phyloP scores from a whole-genome alignment of 768 basidiomycete genomes.

The Lactarius akahatsu region DNA sequence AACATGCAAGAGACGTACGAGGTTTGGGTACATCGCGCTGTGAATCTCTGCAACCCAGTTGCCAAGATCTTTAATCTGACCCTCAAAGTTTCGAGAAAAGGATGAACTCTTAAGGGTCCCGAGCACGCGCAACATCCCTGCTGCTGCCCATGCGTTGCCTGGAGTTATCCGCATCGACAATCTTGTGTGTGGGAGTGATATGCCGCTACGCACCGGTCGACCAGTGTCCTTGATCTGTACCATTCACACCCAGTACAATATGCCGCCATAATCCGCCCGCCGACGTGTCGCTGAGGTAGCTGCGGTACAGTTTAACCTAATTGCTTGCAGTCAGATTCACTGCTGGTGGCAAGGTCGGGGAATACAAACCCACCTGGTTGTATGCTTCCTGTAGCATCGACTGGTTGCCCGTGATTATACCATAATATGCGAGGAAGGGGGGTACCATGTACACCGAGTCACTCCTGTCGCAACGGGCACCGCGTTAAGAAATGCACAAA shows the following conservation, averaged over 20 bases:
- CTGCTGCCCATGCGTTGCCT: slow-evolving; percentile 91
- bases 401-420: slow-evolving; percentile 55
- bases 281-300: slow-evolving; percentile 53
- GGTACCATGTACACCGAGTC: slow-evolving; percentile 87
- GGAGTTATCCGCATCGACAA: background rate
- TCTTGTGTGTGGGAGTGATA: background rate
- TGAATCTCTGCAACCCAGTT: slow-evolving; percentile 75
- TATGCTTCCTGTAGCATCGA: slow-evolving; percentile 63
- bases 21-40: slow-evolving; percentile 58
- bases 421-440: slow-evolving; percentile 86
- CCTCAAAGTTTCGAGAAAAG: slow-evolving; percentile 48
- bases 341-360: background rate
- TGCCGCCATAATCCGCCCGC: slow-evolving; percentile 73
- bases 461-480: slow-evolving; percentile 46
- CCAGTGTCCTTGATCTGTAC: slow-evolving; percentile 72
- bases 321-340: background rate
- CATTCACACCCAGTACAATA: slow-evolving; percentile 54
- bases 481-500: background rate
- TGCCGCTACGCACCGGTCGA: slow-evolving; percentile 55
- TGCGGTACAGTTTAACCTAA: slow-evolving; percentile 63
- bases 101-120: slow-evolving; percentile 67
- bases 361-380: slow-evolving; percentile 44
- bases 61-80: slow-evolving; percentile 56
- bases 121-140: slow-evolving; percentile 81
- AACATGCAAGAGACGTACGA: slow-evolving; percentile 43